phyloP scores from a whole-genome alignment of 148 eudicot genomes.

The Rheum nobile region DNA sequence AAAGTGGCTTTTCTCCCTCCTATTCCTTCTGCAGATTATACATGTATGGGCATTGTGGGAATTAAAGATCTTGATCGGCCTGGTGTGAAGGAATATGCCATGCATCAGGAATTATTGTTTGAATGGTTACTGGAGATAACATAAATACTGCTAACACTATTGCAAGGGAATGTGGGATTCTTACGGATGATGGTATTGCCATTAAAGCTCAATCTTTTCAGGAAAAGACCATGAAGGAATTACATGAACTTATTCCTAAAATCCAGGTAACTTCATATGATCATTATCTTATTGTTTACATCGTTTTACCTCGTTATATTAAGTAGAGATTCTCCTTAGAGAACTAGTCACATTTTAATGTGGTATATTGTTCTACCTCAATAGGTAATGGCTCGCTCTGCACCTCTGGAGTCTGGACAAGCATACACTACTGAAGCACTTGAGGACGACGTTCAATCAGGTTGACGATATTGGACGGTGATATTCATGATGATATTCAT shows the following conservation, averaged over 20 bases:
- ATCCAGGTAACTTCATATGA: constrained; percentile 43
- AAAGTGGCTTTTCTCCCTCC: constrained; percentile 50
- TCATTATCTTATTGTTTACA: neutral
- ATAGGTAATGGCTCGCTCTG: constrained; percentile 96
- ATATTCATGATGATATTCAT: too few relatives aligned
- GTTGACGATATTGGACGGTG: too few relatives aligned
- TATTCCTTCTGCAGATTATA: constrained; percentile 65
- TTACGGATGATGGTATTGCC: constrained; percentile 89
- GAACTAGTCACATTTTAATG: neutral
- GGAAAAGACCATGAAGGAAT: constrained; percentile 62
- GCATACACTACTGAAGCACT: constrained; percentile 82
- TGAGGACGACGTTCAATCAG: constrained; percentile 89
- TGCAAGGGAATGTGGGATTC: constrained; percentile 98
- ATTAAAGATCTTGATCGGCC: constrained; percentile 96
- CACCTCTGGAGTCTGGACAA: constrained; percentile 96
- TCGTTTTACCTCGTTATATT: too few relatives aligned
- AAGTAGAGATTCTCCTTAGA: too few relatives aligned
- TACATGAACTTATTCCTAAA: constrained; percentile 61
- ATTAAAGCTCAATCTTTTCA: constrained; percentile 91
- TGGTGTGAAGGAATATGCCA: constrained; percentile 89
- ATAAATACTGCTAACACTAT: constrained; percentile 96
- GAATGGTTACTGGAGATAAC: constrained; percentile 98
- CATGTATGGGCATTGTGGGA: constrained; percentile 89
- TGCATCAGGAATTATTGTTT: constrained; percentile 77
- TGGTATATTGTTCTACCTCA: neutral